Evolutionary conservation across 495 filamentous ascomycete genomes (phyloP), one percentile per base, ranked within the genome.

Genomic region (Aspergillus ellipticus): DNA sequence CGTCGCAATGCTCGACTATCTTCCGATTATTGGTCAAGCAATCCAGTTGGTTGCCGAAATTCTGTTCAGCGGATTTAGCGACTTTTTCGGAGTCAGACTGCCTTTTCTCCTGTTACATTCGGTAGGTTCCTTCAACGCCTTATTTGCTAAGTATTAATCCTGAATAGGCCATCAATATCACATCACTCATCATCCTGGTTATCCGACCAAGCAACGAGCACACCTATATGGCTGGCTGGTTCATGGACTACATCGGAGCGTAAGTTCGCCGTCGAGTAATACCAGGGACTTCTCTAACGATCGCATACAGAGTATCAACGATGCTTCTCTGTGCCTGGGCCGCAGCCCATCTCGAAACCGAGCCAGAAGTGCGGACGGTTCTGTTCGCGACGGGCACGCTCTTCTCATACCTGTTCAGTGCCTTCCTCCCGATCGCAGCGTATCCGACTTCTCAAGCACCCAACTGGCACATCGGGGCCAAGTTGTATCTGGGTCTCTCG

Each of bases 321-420:
- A 57, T 57, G 54, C 50, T 61, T 19, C 59, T 61, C 29, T 61
- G 59, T 6, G 50, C 59, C 26, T 61, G 54, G 59, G 59, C 54
- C 7, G 20, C 59, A 46, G 51, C 59, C 2, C 54, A 61, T 51
- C 59, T 61, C 3, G 50, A 57, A 49, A 57, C 49, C 7, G 54
- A 57, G 35, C 51, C 59, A 13, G 49, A 61, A 42, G 59, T 57
- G 1, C 43, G 59, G n/a, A 61, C 54, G n/a, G 55, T 57, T n/a
- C 50, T 61, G 16, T 61, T 61, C 42, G 59, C 59, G 0, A 61
- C 50, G 11, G 59, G 51, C 7, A 61, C 59, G 4, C 45, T 61
- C 10, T 53, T 61, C 39, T 54, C 59, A 8, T 61, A 61, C 24
- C 45, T 57, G 6, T 54, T 57, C 37, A 57, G 43, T 15, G 58